Percentiles rank a stretch among this genome's conserved stretches.
Conservation (phyloP, 495 filamentous ascomycete species). For the Letharia lupina region DNA sequence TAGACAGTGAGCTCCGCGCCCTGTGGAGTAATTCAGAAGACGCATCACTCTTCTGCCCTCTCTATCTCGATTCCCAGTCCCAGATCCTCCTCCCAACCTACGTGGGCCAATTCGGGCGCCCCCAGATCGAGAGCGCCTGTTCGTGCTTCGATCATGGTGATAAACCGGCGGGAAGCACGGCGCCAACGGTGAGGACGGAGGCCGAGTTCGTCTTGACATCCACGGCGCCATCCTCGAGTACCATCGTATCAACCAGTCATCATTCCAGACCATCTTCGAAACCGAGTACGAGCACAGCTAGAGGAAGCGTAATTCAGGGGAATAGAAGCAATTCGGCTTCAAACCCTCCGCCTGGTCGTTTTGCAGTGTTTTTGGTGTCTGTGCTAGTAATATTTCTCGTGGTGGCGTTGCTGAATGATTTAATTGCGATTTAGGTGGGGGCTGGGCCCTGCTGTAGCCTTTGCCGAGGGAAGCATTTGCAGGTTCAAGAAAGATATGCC, state of each 20-base stretch:
- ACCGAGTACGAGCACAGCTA: neutral
- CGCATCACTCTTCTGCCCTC: neutral
- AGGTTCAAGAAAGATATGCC: neutral
- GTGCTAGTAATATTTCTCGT: neutral
- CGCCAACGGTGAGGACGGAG: neutral
- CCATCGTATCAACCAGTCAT: neutral
- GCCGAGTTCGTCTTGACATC: neutral
- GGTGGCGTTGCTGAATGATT: neutral
- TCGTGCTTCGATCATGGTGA: neutral
- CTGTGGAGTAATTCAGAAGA: neutral
- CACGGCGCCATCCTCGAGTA: neutral
- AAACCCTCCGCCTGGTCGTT: neutral
- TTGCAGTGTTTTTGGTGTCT: neutral
- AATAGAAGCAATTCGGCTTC: neutral
- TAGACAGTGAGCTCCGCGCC: neutral
- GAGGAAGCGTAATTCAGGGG: neutral
- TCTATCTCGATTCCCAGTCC: neutral
- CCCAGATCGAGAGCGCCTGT: conserved; percentile 1
- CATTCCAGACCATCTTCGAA: neutral
- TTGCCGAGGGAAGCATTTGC: neutral
- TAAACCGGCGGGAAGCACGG: neutral
- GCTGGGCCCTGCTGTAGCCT: neutral
- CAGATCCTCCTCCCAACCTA: neutral
- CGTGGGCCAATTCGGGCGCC: neutral
- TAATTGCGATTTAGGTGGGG: neutral